Evolutionary conservation across 2,329 filamentous ascomycete species (phyloP).

Genomic region (Aspergillus luchuensis): DNA sequence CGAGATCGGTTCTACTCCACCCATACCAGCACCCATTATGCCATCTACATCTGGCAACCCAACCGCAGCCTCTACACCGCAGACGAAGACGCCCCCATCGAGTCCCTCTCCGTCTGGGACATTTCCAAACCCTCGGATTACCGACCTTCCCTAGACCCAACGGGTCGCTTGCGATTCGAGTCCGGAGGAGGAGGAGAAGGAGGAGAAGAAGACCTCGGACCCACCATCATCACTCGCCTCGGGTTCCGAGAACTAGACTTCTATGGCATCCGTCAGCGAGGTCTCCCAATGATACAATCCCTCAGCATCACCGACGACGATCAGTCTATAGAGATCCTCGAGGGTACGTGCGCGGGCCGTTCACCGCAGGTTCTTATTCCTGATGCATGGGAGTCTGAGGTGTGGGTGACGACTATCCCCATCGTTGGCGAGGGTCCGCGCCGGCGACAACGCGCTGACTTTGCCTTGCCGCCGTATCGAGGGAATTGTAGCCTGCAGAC

Average conservation of each 20-base stretch:
- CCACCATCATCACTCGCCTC: slow-evolving; percentile 54
- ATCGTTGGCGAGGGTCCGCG: slow-evolving; percentile 54
- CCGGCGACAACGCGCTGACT: slow-evolving; percentile 51
- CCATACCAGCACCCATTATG: slow-evolving; percentile 63
- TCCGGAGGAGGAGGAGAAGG: slow-evolving; percentile 25
- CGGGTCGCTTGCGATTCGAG: slow-evolving; percentile 36
- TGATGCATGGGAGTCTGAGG: slow-evolving; percentile 43
- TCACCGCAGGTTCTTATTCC: slow-evolving; percentile 50
- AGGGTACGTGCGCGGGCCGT: slow-evolving; percentile 57
- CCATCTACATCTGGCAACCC: slow-evolving; percentile 63
- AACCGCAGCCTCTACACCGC: slow-evolving; percentile 56
- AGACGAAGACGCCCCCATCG: slow-evolving; percentile 59
- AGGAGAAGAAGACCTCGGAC: slow-evolving; percentile 32
- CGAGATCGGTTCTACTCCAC: slow-evolving; percentile 64
- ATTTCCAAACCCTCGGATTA: slow-evolving; percentile 55
- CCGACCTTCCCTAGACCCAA: slow-evolving; percentile 54
- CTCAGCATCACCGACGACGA: slow-evolving; percentile 55
- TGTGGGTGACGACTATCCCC: slow-evolving; percentile 58
- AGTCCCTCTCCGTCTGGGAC: slow-evolving; percentile 63
- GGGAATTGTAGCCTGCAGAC: slow-evolving; percentile 43
- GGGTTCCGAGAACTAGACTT: slow-evolving; percentile 55
- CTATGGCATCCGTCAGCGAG: slow-evolving; percentile 56
- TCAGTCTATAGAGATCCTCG: slow-evolving; percentile 55
- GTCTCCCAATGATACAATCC: slow-evolving; percentile 53
- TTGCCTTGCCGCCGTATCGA: slow-evolving; percentile 50